phyloP scores from a whole-genome alignment of 1,139 yeast species.

The Protomyces arabidopsidicola region DNA sequence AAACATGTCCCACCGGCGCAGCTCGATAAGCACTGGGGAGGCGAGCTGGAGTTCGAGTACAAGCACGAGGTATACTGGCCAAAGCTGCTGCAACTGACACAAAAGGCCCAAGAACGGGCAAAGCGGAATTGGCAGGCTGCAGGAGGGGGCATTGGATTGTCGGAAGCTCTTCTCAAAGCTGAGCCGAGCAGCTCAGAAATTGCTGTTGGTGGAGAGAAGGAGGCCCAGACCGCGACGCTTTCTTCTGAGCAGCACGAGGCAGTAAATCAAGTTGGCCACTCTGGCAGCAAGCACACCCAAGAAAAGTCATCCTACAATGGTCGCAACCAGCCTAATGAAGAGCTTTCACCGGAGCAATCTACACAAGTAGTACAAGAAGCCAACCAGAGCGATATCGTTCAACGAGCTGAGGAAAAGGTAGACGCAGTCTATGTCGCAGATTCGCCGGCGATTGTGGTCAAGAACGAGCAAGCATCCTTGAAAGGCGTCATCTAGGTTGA shows the following conservation, averaged over 20 bases:
- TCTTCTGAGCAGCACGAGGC: neutral
- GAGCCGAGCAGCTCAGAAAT: slow-evolving; percentile 12
- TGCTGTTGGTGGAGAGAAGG: neutral
- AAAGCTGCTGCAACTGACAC: slow-evolving; percentile 56
- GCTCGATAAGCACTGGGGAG: slow-evolving; percentile 79
- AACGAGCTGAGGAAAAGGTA: slow-evolving; percentile 4
- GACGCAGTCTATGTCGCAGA: slow-evolving; percentile 14
- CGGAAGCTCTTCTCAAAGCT: slow-evolving; percentile 19
- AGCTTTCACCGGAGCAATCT: neutral
- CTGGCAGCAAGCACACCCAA: neutral
- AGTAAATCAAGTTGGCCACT: neutral
- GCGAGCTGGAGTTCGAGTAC: slow-evolving; percentile 75
- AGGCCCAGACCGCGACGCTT: neutral
- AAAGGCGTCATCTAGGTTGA: neutral
- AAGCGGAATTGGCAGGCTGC: slow-evolving; percentile 10
- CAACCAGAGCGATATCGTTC: neutral
- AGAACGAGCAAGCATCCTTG: neutral
- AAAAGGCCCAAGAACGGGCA: slow-evolving; percentile 44
- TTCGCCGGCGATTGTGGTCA: neutral
- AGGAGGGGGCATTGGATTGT: slow-evolving; percentile 22
- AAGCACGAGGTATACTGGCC: slow-evolving; percentile 79
- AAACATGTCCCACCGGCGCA: slow-evolving; percentile 76
- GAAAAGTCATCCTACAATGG: neutral
- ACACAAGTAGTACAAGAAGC: neutral
- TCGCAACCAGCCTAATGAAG: neutral